Conservation (phyloP, 768 basidiomycete species). For the Tulasnella sp. region DNA sequence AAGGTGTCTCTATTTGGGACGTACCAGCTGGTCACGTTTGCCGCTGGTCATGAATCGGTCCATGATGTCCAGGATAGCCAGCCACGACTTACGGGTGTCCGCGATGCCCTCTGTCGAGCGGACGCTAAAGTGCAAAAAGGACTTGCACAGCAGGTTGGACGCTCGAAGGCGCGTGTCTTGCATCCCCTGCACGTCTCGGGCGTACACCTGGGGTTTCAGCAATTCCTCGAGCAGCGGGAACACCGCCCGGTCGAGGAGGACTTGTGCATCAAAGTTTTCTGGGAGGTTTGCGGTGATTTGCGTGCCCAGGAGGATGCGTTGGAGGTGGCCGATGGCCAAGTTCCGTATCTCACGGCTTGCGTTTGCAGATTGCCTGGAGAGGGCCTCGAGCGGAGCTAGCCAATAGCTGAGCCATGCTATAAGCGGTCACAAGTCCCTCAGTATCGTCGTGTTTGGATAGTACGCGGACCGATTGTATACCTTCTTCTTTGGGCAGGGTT, state of each 20-base stretch:
- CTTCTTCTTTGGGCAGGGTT: constrained; percentile 23
- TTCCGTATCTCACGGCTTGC: constrained; percentile 77
- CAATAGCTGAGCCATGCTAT: constrained; percentile 66
- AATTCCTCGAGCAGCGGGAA: constrained; percentile 90
- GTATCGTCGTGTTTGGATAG: not conserved
- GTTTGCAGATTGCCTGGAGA: constrained; percentile 73
- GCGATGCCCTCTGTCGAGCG: constrained; percentile 45
- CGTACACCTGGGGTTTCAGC: constrained; percentile 66
- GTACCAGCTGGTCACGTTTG: constrained; percentile 73
- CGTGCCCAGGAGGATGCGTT: constrained; percentile 72
- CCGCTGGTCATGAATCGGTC: constrained; percentile 83
- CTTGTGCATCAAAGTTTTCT: constrained; percentile 43
- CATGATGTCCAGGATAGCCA: constrained; percentile 75
- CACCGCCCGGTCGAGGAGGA: constrained; percentile 77
- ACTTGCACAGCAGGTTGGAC: constrained; percentile 83
- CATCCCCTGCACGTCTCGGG: constrained; percentile 75
- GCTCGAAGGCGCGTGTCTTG: constrained; percentile 81
- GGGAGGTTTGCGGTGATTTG: constrained; percentile 44
- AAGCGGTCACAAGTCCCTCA: not conserved
- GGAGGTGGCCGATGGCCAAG: constrained; percentile 62
- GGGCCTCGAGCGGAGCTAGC: constrained; percentile 57
- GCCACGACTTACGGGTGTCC: constrained; percentile 69
- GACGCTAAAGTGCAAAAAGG: constrained; percentile 86
- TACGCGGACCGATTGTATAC: constrained; percentile 23
- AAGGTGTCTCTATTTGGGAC: constrained; percentile 21